A percentile compares a stretch with the other conserved stretches of the same genome.
Evolutionary conservation across 805 yeast genomes (phyloP).

Genomic region (Maudiozyma serrabonitensis): DNA sequence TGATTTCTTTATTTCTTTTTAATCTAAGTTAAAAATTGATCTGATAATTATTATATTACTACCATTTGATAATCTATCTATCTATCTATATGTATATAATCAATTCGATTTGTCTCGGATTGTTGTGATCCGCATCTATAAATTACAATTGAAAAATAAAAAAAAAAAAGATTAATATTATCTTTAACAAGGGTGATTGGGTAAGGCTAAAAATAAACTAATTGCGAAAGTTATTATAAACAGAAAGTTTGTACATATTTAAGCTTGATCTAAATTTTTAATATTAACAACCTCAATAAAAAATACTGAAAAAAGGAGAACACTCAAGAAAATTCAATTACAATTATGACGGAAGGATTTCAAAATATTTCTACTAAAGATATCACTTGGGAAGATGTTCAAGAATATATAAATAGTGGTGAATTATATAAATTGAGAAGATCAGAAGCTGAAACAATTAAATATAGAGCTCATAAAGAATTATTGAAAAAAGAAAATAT

Average conservation of each 20-base stretch:
- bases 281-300: background rate
- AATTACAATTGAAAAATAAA: no score
- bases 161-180: no score
- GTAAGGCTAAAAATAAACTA: no score
- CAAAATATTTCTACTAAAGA: background rate
- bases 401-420: slow-evolving; percentile 32
- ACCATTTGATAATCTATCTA: no score
- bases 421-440: slow-evolving; percentile 42
- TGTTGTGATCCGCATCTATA: no score
- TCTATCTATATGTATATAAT: no score
- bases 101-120: no score
- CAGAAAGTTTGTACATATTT: no score
- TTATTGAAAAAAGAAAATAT: slow-evolving; percentile 28
- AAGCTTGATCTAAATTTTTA: no score
- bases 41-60: no score
- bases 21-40: background rate
- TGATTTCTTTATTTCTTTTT: background rate
- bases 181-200: no score
- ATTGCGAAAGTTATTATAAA: no score
- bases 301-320: background rate
- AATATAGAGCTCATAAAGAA: slow-evolving; percentile 39
- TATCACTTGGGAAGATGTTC: slow-evolving; percentile 39
- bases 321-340: background rate
- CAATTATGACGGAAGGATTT: slow-evolving; percentile 1
- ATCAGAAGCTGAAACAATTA: slow-evolving; percentile 33